A percentile compares a stretch with the other conserved stretches of the same genome.
phyloP scores from a whole-genome alignment of 2,329 filamentous ascomycete species.

The Dryadomyces quercus-mongolicae region DNA sequence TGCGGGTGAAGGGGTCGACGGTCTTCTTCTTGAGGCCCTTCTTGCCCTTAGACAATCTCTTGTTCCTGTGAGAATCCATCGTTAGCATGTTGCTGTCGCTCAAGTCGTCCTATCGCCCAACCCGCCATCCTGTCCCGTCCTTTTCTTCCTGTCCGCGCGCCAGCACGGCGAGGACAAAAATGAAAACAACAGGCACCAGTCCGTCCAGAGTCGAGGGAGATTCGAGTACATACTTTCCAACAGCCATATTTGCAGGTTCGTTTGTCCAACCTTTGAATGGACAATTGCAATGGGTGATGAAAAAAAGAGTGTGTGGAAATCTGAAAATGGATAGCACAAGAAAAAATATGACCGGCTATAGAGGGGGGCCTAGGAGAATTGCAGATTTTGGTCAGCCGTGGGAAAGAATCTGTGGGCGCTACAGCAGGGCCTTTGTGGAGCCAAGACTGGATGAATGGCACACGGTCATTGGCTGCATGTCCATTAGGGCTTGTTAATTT shows the following conservation, averaged over 20 bases:
- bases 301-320: conserved; percentile 12
- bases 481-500: conserved; percentile 12
- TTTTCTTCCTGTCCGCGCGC: neutral
- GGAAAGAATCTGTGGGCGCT: conserved; percentile 16
- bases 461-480: conserved; percentile 3
- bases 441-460: too few relatives aligned
- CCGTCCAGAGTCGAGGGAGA: neutral
- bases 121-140: neutral
- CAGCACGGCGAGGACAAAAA: neutral
- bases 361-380: conserved; percentile 8
- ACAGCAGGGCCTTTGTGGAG: conserved; percentile 5
- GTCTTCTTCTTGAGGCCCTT: conserved; percentile 99
- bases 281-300: conserved; percentile 24
- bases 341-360: conserved; percentile 7
- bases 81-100: conserved; percentile 1
- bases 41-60: conserved; percentile 99
- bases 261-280: conserved; percentile 26
- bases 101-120: neutral
- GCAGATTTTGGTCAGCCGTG: conserved; percentile 6
- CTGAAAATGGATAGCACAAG: conserved; percentile 1
- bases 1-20: conserved; percentile 91
- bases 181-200: neutral
- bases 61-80: conserved; percentile 56
- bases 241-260: conserved; percentile 45
- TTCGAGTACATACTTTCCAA: conserved; percentile 40